Evolutionary conservation across 192 early-diverging fungal genomes (phyloP).

Genomic region (Backusella parvicylindrica): DNA sequence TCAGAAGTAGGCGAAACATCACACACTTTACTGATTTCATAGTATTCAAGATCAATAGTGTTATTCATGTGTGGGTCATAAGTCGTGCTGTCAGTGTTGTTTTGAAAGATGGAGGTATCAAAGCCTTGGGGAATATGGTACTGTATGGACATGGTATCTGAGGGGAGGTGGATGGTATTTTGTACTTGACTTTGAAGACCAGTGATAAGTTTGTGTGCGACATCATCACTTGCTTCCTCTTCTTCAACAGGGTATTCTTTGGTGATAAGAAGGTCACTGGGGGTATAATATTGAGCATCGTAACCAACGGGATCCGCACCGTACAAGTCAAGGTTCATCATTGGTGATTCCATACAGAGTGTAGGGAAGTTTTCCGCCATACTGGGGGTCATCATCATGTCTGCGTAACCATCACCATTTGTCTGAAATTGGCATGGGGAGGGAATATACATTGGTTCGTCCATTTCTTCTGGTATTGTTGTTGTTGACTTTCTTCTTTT

Average conservation of each 20-base stretch:
- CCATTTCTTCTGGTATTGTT: not conserved
- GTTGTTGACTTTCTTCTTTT: slow-evolving; percentile 7
- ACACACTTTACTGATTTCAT: not conserved
- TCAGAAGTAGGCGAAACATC: not conserved
- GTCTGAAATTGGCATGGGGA: not conserved
- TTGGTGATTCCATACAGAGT: not conserved
- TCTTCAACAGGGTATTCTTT: not conserved
- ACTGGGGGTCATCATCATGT: not conserved
- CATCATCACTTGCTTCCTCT: not conserved
- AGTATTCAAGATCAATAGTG: not conserved
- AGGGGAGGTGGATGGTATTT: not conserved
- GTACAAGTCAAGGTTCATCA: not conserved
- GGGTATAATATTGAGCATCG: not conserved
- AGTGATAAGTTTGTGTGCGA: not conserved
- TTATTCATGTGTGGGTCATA: slow-evolving; percentile 2
- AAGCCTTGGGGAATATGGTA: not conserved
- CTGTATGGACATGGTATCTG: not conserved
- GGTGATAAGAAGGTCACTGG: not conserved
- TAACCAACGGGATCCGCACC: not conserved
- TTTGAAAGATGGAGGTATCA: not conserved
- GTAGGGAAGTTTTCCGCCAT: not conserved
- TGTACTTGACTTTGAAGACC: slow-evolving; percentile 2
- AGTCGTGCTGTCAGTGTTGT: not conserved
- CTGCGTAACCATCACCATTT: not conserved
- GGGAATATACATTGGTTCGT: not conserved